Evolutionary conservation across 2,329 filamentous ascomycete species (phyloP).

Genomic region (Stemphylium lycopersici): DNA sequence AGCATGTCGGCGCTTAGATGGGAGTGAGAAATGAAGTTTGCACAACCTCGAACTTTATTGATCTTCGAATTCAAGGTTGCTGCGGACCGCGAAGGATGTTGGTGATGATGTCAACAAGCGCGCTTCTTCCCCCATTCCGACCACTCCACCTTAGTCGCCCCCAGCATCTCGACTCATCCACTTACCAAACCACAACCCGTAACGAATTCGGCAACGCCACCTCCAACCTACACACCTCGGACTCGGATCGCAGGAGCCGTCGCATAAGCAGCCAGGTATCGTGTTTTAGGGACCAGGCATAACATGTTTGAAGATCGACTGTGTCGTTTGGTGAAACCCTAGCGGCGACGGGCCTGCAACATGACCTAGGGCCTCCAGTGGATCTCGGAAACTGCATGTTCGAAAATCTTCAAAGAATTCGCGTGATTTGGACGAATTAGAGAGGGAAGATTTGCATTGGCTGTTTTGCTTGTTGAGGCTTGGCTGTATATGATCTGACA

Average conservation of each 20-base stretch:
- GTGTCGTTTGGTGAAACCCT: conserved; percentile 34
- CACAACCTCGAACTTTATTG: too few relatives aligned
- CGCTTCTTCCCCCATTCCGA: conserved; percentile 7
- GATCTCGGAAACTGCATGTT: neutral
- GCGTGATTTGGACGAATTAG: too few relatives aligned
- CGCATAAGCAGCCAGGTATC: conserved; percentile 3
- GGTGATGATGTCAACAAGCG: neutral
- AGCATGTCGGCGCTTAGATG: too few relatives aligned
- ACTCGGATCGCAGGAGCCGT: neutral
- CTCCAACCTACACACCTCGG: neutral
- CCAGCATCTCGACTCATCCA: conserved; percentile 3
- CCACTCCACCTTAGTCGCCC: neutral
- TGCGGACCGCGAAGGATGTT: too few relatives aligned
- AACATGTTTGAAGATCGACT: conserved; percentile 28
- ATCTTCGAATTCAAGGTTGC: too few relatives aligned
- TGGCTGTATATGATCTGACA: conserved; percentile 30
- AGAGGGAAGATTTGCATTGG: conserved; percentile 3
- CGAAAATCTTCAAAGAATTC: too few relatives aligned
- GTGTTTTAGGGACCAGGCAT: conserved; percentile 10
- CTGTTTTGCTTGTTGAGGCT: conserved; percentile 34
- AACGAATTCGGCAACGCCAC: neutral
- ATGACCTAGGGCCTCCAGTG: neutral
- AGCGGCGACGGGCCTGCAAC: conserved; percentile 27
- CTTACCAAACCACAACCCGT: conserved; percentile 2
- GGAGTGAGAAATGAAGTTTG: too few relatives aligned